Conservation (phyloP, 2,329 filamentous ascomycete genomes). For the Microsporum audouinii region DNA sequence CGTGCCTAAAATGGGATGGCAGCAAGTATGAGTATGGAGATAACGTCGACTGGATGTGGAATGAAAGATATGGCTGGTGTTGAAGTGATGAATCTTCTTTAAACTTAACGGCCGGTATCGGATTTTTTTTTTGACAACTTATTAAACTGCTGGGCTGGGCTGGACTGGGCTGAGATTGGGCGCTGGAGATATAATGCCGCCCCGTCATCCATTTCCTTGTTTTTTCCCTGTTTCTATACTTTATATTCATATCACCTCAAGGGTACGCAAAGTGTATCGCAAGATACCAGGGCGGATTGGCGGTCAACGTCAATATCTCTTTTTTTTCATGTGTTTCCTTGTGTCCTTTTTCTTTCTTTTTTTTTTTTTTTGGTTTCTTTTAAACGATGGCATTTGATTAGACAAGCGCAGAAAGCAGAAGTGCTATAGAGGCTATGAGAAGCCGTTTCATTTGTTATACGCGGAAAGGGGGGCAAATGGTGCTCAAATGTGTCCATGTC, state of each 20-base stretch:
- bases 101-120: too few species aligned
- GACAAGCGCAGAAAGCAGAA: slow-evolving; percentile 4
- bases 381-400: not conserved
- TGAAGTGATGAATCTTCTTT: slow-evolving; percentile 13
- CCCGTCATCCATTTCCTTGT: not conserved
- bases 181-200: not conserved
- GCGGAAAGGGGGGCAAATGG: not conserved
- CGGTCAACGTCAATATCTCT: not conserved
- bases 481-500: not conserved
- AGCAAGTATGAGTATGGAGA: slow-evolving; percentile 26
- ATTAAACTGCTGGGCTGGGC: too few species aligned
- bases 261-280: not conserved
- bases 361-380: not conserved
- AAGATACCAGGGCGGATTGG: not conserved
- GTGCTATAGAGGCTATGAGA: not conserved
- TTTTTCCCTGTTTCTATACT: not conserved
- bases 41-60: slow-evolving; percentile 37
- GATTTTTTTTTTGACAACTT: too few species aligned
- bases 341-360: not conserved
- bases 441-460: slow-evolving; percentile 2
- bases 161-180: not conserved
- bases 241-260: not conserved
- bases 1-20: slow-evolving; percentile 39
- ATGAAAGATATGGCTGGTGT: slow-evolving; percentile 42
- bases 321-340: slow-evolving; percentile 6